Base-by-base conservation (phyloP, 73 alveolate genomes). In the Symbiodinium pilosum region DNA sequence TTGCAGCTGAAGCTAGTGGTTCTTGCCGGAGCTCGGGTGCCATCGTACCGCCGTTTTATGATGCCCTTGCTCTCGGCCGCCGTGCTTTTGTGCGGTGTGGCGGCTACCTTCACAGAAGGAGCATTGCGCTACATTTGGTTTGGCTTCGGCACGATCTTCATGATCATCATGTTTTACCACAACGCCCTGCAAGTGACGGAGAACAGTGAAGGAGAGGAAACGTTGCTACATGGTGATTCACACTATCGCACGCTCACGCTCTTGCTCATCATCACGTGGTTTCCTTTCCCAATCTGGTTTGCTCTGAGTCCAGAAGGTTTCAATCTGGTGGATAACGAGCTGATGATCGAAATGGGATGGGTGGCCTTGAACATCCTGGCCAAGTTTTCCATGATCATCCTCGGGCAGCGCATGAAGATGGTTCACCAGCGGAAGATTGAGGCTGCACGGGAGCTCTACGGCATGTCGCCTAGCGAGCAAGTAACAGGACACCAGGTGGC, bases 211-310 rank as follows among this genome's bases (percentile, higher is more conserved):
- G 52, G 52, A 43, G 96, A 89, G 75, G 96, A 89, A 54, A 38
- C 87, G 28, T 26, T 64, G 71, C 47, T 89, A n/a, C 87, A n/a
- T 28, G 96, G 96, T 64, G 96, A 89, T 20, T 89, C 96, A 4
- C 87, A 89, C 87, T 89, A 64, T 75, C 96, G 96, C 71, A 89
- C 44, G 77, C 96, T 89, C 36, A 64, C 96, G 87, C 75, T 89
- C 77, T 30, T 89, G 96, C 43, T 89, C 87, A 32, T 89, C 52
- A 5, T 89, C 56, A 89, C 96, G 52, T 89, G 96, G 96, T 89
- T 89, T 75, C 96, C 96, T 43, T 89, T 89, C 96, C 96, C 96
- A 12, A 89, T 89, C 75, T 89, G 96, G 96, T 89, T 89, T 87
- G 38, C 51, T 36, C 14, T 89, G 87, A 89, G 96, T 42, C 75